These are phyloP conservation scores for Alternaria arbusti DNA, from an alignment of 2,329 filamentous ascomycete species.

Conservation along the genomic window DNA sequence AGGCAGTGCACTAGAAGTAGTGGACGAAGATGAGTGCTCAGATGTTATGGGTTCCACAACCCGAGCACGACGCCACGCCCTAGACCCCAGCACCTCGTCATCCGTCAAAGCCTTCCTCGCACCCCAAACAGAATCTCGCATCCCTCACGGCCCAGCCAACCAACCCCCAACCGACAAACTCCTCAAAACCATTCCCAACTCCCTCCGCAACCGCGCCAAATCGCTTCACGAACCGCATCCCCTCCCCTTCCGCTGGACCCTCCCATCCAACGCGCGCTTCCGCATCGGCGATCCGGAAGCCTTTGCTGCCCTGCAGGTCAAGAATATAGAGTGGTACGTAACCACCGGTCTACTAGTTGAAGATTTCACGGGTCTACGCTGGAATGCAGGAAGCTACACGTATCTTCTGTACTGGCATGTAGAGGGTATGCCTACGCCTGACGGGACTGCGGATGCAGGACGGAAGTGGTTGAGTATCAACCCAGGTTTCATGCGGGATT, in stretches of 20 bases:
- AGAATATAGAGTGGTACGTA: neutral
- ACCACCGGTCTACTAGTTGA: neutral
- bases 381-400: neutral
- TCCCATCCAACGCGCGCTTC: neutral
- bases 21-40: neutral
- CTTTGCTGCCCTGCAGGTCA: neutral
- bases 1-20: neutral
- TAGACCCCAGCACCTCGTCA: neutral
- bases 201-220: neutral
- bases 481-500: neutral
- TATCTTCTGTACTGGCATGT: slow-evolving; percentile 1
- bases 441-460: fast-evolving
- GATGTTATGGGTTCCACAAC: neutral
- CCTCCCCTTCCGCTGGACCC: neutral
- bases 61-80: neutral
- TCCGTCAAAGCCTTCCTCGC: neutral
- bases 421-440: neutral
- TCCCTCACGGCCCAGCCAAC: neutral
- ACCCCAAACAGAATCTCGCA: neutral
- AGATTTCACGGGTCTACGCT: neutral
- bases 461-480: neutral
- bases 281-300: neutral
- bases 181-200: neutral
- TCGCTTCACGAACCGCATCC: neutral
- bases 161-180: neutral